Evolutionary conservation across 257 asterid species (phyloP).

Genomic region (Mentha longifolia): DNA sequence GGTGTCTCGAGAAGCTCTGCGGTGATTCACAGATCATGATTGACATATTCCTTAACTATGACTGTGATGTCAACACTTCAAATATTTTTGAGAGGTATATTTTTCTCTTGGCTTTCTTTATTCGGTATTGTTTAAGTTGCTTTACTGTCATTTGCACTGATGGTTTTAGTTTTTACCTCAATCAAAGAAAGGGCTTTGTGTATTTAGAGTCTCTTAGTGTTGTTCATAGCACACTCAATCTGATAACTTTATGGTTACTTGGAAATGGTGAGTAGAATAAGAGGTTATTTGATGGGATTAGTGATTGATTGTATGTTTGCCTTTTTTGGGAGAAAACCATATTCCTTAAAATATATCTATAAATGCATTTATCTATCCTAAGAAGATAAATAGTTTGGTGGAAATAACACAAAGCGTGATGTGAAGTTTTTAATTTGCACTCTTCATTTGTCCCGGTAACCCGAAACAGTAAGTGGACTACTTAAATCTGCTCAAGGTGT

Average conservation of each 20-base stretch:
- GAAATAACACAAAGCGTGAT: slow-evolving; percentile 11
- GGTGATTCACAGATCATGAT: slow-evolving; percentile 92
- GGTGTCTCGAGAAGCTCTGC: slow-evolving; percentile 91
- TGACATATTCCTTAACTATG: slow-evolving; percentile 97
- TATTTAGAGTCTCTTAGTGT: background rate
- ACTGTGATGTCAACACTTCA: slow-evolving; percentile 98
- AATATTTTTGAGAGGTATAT: slow-evolving; percentile 95
- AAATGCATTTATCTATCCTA: slow-evolving; percentile 3
- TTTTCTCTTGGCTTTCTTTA: slow-evolving; percentile 29
- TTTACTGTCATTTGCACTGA: slow-evolving; percentile 8
- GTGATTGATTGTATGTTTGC: background rate
- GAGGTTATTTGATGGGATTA: slow-evolving; percentile 5
- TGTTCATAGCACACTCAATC: slow-evolving; percentile 1
- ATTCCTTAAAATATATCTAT: background rate
- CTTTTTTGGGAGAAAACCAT: background rate
- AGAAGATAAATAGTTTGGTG: slow-evolving; percentile 3
- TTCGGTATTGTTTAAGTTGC: slow-evolving; percentile 26
- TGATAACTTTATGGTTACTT: background rate
- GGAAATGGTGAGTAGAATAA: background rate
- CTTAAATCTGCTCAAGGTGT: slow-evolving; percentile 99
- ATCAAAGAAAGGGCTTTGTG: slow-evolving; percentile 6
- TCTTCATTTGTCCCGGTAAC: slow-evolving; percentile 27
- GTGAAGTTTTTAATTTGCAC: slow-evolving; percentile 21
- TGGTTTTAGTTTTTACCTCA: slow-evolving; percentile 25
- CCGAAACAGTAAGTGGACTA: slow-evolving; percentile 97